Base-by-base conservation (phyloP, 2,329 filamentous ascomycete genomes). In the Atkinsonella texensis region DNA sequence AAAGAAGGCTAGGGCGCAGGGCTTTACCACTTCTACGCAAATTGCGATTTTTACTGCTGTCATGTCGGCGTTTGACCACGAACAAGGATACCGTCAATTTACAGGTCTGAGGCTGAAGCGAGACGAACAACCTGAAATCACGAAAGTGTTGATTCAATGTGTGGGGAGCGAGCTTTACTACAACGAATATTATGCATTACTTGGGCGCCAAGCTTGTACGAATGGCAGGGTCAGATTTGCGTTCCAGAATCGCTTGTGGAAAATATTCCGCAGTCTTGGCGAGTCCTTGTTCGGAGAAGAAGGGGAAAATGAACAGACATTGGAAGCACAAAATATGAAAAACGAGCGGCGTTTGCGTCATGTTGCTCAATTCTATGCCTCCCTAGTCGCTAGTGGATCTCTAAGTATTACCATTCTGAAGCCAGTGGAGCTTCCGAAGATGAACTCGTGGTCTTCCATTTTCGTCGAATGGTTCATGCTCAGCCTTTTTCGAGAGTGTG, bases 41-140 rank as follows among this genome's bases (percentile, higher is more conserved):
- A 81, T 88, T 50, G 87, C 89, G n/a, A 95, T 98, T 54, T 98
- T 98, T 66, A 79, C 94, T 35, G 84, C 89, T 4, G 83, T 98
- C 54, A 86, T 96, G 74, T 90, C 87, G 11, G 87, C 89, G 1
- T 80, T 79, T 10, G 89, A 95, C 63, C 88, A 79, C 64, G 83
- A 89, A 58, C 89, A 97, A 61, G 93, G 89, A 0, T 83, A 90
- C 59, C 70, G 83, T 10, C 85, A 89, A 17, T 74, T 96, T 8
- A 73, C 83, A 53, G 94, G 94, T 63, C 79, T 98, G 10, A 83
- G 83, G 38, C 75, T 98, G 46, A 96, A 93, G 69, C 87, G 84
- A 58, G 80, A 87, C 17, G 89, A 96, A 62, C 84, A 93, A 57
- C 78, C 84, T 23, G 91, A 97, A 64, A 86, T 97, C 33, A 84